phyloP scores from a whole-genome alignment of 257 asterid genomes.

The Mentha longifolia region DNA sequence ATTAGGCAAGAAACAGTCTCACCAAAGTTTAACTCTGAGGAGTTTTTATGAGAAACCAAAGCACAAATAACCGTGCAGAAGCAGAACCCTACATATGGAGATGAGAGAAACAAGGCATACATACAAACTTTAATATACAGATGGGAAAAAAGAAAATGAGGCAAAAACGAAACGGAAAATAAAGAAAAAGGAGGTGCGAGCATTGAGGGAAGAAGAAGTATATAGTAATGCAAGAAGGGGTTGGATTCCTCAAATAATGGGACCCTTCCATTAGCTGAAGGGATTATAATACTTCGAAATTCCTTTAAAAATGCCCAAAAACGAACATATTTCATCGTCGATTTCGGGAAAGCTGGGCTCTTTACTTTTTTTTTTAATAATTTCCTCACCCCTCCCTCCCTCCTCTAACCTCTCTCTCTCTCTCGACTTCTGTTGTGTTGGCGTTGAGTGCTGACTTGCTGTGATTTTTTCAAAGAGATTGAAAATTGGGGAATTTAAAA shows the following conservation, averaged over 20 bases:
- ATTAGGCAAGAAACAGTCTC: constrained; percentile 19
- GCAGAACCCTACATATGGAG: constrained; percentile 35
- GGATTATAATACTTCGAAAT: constrained; percentile 29
- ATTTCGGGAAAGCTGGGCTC: constrained; percentile 46
- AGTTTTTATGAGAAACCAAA: constrained; percentile 28
- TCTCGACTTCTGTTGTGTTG: background rate
- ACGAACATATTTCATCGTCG: constrained; percentile 44
- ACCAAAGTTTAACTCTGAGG: constrained; percentile 28
- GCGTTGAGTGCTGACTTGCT: constrained; percentile 32
- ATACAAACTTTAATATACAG: constrained; percentile 13
- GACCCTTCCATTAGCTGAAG: constrained; percentile 45
- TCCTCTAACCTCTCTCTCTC: background rate
- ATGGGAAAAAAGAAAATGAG: background rate
- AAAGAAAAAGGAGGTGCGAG: constrained; percentile 42
- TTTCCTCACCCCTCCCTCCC: background rate
- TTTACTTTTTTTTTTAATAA: background rate
- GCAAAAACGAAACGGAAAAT: background rate
- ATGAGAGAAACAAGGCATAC: constrained; percentile 17
- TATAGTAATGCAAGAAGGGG: constrained; percentile 38
- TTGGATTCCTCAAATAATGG: constrained; percentile 44
- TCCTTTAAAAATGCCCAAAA: constrained; percentile 15
- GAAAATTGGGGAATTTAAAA: background rate
- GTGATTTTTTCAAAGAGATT: background rate
- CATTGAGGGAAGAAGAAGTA: constrained; percentile 47
- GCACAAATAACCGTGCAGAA: constrained; percentile 14